Conservation (phyloP, 371 early-diverging fungal species). For the Syncephalastrum monosporum region DNA sequence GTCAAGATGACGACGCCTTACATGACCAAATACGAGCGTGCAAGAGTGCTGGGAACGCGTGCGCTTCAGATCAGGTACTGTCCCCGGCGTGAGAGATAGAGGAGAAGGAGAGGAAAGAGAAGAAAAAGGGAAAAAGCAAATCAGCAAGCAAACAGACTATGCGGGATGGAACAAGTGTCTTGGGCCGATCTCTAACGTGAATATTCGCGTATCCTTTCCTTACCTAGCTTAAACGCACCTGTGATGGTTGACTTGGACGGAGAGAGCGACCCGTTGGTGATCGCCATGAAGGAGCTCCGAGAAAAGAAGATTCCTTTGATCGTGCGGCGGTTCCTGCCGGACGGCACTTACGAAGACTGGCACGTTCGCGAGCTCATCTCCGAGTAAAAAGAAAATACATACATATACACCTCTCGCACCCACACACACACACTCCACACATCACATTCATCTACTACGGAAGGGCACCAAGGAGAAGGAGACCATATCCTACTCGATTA, state of each 20-base stretch:
- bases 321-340: conserved; percentile 95
- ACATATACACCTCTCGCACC: no score
- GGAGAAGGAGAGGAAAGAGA: background rate
- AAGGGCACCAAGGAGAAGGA: no score
- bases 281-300: conserved; percentile 97
- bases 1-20: conserved; percentile 93
- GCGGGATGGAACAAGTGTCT: background rate
- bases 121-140: background rate
- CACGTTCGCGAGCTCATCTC: conserved; percentile 89
- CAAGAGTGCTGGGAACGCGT: conserved; percentile 94
- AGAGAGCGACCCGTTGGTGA: conserved; percentile 96
- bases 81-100: no score
- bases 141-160: background rate
- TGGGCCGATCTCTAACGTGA: no score
- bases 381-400: conserved; percentile 27
- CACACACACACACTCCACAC: no score
- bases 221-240: conserved; percentile 94
- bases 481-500: no score
- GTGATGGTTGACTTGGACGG: conserved; percentile 97
- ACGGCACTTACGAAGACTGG: conserved; percentile 98
- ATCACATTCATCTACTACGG: no score
- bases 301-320: conserved; percentile 96
- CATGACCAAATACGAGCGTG: conserved; percentile 99
- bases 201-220: background rate
- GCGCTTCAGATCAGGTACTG: conserved; percentile 78